Percentiles rank a stretch among this genome's conserved stretches.
Conservation (phyloP, 495 filamentous ascomycete genomes). For the Corynascus novoguineensis region DNA sequence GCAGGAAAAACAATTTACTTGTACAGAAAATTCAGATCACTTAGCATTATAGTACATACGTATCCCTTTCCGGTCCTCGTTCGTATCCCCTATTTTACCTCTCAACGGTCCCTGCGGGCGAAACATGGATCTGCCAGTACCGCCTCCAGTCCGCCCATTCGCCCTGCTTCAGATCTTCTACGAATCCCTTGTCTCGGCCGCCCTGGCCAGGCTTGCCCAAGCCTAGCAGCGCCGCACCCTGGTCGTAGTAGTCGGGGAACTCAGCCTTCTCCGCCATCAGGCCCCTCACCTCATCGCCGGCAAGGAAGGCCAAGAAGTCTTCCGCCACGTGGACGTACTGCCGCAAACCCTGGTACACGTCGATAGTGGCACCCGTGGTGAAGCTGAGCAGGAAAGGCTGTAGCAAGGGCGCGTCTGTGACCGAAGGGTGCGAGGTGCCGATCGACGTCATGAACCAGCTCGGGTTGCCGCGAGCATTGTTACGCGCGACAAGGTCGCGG, state of each 20-base stretch:
- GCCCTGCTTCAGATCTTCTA: slow-evolving; percentile 16
- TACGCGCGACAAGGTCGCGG: slow-evolving; percentile 38
- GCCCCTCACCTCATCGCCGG: slow-evolving; percentile 26
- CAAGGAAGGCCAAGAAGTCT: slow-evolving; percentile 41
- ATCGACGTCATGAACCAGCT: slow-evolving; percentile 50
- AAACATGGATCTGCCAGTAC: slow-evolving; percentile 41
- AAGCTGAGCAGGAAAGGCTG: slow-evolving; percentile 44
- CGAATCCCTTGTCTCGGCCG: slow-evolving; percentile 2
- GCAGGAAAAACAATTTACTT: too few relatives aligned
- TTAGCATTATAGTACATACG: too few relatives aligned
- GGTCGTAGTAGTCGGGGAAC: slow-evolving; percentile 36
- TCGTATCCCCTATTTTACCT: neutral
- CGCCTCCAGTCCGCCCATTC: slow-evolving; percentile 35
- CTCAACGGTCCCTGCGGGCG: slow-evolving; percentile 18
- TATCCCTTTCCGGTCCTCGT: too few relatives aligned
- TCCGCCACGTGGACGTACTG: slow-evolving; percentile 44
- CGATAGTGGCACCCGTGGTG: slow-evolving; percentile 43
- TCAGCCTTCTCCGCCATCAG: slow-evolving; percentile 35
- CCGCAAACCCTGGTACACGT: slow-evolving; percentile 36
- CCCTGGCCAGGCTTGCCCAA: slow-evolving; percentile 36
- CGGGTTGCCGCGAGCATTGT: slow-evolving; percentile 30
- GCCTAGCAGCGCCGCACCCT: slow-evolving; percentile 29
- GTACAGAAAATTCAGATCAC: too few relatives aligned
- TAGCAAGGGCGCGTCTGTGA: slow-evolving; percentile 51
- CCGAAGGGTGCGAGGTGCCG: slow-evolving; percentile 47